Percentiles rank a stretch among this genome's conserved stretches.
Conservation (phyloP, 768 basidiomycete genomes). For the Russula compacta region DNA sequence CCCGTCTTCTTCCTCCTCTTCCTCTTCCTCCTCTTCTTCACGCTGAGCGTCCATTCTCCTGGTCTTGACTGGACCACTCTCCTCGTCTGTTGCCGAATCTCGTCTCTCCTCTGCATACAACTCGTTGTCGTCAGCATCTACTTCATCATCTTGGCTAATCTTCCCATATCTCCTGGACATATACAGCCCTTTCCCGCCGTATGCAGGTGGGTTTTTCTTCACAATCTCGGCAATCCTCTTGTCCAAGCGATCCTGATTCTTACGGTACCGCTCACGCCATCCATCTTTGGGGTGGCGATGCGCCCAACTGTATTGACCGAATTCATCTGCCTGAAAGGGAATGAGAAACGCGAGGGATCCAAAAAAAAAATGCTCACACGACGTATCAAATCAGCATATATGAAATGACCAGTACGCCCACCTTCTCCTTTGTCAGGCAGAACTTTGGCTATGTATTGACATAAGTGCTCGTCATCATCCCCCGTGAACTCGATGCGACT, state of each 20-base stretch:
- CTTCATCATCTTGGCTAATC: neutral
- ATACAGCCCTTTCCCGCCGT: constrained; percentile 15
- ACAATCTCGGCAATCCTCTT: constrained; percentile 16
- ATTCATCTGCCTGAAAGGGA: constrained; percentile 1
- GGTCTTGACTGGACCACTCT: neutral
- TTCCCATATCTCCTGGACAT: neutral
- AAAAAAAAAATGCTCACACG: constrained; percentile 1
- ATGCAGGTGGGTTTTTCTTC: constrained; percentile 2
- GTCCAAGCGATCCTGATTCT: constrained; percentile 17
- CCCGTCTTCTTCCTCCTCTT: neutral
- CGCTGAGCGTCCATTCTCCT: neutral
- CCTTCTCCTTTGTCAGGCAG: constrained; percentile 12
- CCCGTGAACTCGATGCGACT: constrained; percentile 12
- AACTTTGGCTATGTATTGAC: constrained; percentile 10
- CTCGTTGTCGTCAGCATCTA: neutral
- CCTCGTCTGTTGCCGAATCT: neutral
- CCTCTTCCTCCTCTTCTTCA: constrained; percentile 14
- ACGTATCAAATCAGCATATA: constrained; percentile 13
- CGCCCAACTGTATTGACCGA: constrained; percentile 17
- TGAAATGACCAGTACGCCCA: constrained; percentile 10
- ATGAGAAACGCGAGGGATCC: neutral
- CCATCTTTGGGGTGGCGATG: constrained; percentile 17
- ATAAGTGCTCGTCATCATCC: constrained; percentile 11
- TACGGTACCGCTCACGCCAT: constrained; percentile 24
- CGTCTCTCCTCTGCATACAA: neutral